Base-by-base conservation (phyloP, 805 yeast species). In the Blastobotrys mokoenaii region DNA sequence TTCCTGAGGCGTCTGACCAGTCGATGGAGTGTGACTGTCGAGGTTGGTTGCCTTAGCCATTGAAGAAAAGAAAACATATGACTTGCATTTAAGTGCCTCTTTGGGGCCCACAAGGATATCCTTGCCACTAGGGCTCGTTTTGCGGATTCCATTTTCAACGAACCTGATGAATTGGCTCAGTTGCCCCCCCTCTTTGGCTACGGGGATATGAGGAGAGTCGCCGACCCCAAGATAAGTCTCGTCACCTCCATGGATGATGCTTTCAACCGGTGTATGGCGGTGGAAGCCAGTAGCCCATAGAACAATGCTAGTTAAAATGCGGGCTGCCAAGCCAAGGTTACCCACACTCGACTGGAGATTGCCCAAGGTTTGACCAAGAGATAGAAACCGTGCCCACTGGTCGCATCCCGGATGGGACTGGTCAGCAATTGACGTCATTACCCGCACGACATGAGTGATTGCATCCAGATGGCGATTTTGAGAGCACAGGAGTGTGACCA, bases 361-460 rank as follows among this genome's bases (percentile, higher is more conserved):
- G 12, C 60, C 64, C 11, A 61, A 36, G 9, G 61, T 49, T 39
- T 55, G 56, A 18, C 20, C 31, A 15, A 42, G 31, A 20, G 35
- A 30, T 32, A 41, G 17, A 9, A 31, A 35, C 7, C 44, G 38
- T 6, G 29, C 7, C 44, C 44, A 41, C 3, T 40, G 33, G 22
- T n/a, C 18, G 14, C 17, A 7, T 4, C 33, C 9, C 20, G 33
- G 32, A 3, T n/a, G 14, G n/a, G 12, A n/a, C 9, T 14, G 5
- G 11, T 35, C 27, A 3, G 38, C 12, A 11, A 32, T 9, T 17
- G 44, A 32, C 15, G 9, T 16, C 11, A 43, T 16, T 9, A 47
- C 47, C 4, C 31, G 37, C 15, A 29, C 9, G 4, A 48, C 12
- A 16, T 15, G 27, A n/a, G 20, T 37, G 16, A 48, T 30, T 12